Evolutionary conservation across 2,329 filamentous ascomycete genomes (phyloP).

Genomic region (Ophiocordyceps australis): DNA sequence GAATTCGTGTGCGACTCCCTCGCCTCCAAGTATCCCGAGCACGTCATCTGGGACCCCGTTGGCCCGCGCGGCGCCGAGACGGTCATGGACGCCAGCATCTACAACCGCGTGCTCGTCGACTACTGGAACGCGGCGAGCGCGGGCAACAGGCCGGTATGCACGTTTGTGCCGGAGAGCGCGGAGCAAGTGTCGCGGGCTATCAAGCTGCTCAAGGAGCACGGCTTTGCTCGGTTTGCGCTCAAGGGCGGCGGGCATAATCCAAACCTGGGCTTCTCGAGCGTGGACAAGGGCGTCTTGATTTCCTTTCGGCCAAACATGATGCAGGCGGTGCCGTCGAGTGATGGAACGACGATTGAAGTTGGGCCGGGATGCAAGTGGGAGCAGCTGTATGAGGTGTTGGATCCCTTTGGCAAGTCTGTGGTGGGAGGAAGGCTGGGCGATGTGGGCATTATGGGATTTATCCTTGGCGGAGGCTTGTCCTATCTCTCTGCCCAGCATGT

Average conservation of each 20-base stretch:
- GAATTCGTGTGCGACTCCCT: conserved; percentile 4
- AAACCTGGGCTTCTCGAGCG: conserved; percentile 32
- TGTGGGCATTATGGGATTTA: conserved; percentile 26
- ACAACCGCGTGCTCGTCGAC: conserved; percentile 3
- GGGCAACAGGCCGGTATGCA: conserved; percentile 15
- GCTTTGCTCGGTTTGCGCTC: conserved; percentile 29
- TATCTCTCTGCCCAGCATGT: conserved; percentile 32
- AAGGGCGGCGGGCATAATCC: conserved; percentile 40
- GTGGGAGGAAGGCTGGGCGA: conserved; percentile 26
- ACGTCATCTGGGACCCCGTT: conserved; percentile 5
- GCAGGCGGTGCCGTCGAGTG: conserved; percentile 7
- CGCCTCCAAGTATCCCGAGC: conserved; percentile 2
- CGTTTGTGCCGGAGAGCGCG: conserved; percentile 25
- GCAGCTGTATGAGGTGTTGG: conserved; percentile 18
- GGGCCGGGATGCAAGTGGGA: conserved; percentile 26
- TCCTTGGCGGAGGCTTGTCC: conserved; percentile 34
- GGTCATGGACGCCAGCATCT: neutral
- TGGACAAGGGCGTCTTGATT: conserved; percentile 27
- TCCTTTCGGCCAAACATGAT: conserved; percentile 2
- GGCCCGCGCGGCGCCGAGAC: conserved; percentile 1
- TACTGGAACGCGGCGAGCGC: conserved; percentile 5
- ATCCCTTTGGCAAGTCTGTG: conserved; percentile 21
- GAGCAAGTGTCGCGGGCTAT: conserved; percentile 35
- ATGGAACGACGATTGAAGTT: conserved; percentile 18
- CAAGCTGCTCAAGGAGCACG: conserved; percentile 23